Base-by-base conservation (phyloP, 164 flowering plant species). In the Vitis labrusca region DNA sequence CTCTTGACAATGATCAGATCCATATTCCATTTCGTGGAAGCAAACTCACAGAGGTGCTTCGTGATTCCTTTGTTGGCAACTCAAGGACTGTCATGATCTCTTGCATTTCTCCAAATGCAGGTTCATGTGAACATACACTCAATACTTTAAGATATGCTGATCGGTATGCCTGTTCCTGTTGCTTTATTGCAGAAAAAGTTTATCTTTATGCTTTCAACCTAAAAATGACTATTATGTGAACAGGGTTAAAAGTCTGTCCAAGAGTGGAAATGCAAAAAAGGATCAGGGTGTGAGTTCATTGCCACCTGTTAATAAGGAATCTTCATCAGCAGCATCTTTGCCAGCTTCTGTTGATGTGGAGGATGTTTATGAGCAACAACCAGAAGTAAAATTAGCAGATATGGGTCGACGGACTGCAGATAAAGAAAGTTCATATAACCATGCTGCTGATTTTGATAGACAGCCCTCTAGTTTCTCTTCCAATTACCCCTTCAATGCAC, bases 11-110 rank as follows among this genome's bases (percentile, higher is more conserved):
- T 88, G 99, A 96, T 73, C 98, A 96, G 77, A 81, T 89, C 69
- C 99, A 96, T 77, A 96, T 96, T 68, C 99, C 99, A 71, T 96
- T 96, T 75, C 98, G 99, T 66, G 99, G 99, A 66, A 96, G 99
- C 88, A 96, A 96, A 82, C 94, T 96, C 66, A 96, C 99, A 15
- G 99, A 96, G 82, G 99, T 96, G 73, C 97, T 96, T 30, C 97
- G 99, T 54, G 99, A 96, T 79, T 96, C 99, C 65, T 96, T 96
- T 80, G 97, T 96, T 74, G 99, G 99, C 53, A 93, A 96, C 80
- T 96, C 99, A 32, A 88, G 82, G 80, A 96, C 99, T 52, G 99
- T 96, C 51, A 96, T 96, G 99, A 93, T 96, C 63, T 93, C 99
- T 66, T 96, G 99, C 83, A 92, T 96, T 70, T 96, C 99, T 63